phyloP scores from a whole-genome alignment of 768 basidiomycete species.

The Leccinum variicolor region DNA sequence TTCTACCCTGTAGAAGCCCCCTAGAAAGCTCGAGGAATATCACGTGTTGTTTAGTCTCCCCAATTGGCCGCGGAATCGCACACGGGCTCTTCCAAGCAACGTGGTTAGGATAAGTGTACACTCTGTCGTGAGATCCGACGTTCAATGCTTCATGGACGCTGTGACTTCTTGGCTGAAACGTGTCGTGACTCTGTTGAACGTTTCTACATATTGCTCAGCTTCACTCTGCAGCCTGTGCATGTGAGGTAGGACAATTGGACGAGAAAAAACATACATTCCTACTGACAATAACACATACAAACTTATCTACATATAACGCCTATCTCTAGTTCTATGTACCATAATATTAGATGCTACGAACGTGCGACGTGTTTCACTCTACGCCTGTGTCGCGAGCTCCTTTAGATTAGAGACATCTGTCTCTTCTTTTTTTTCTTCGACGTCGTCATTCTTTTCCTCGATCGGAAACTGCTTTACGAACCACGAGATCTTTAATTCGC shows the following conservation, averaged over 20 bases:
- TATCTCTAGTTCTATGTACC: slow-evolving; percentile 15
- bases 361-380: slow-evolving; percentile 4
- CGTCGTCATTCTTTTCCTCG: slow-evolving; percentile 13
- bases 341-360: slow-evolving; percentile 14
- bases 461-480: slow-evolving; percentile 29
- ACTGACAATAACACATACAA: slow-evolving; percentile 2
- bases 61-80: slow-evolving; percentile 24
- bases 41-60: slow-evolving; percentile 13
- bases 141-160: background rate
- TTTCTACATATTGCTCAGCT: background rate
- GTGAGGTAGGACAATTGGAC: background rate
- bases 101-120: background rate
- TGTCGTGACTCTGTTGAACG: background rate
- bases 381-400: slow-evolving; percentile 14
- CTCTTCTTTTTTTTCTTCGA: slow-evolving; percentile 20
- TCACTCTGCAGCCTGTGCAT: background rate
- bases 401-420: slow-evolving; percentile 3
- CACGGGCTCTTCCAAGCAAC: slow-evolving; percentile 8
- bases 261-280: background rate
- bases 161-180: background rate
- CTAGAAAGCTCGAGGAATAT: slow-evolving; percentile 13
- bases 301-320: background rate
- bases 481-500: slow-evolving; percentile 22
- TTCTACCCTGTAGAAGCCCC: slow-evolving; percentile 3
- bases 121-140: slow-evolving; percentile 6